Percentiles rank a stretch among this genome's conserved stretches.
Evolutionary conservation across 2,329 filamentous ascomycete species (phyloP).

Genomic region (Cladophialophora carrionii): DNA sequence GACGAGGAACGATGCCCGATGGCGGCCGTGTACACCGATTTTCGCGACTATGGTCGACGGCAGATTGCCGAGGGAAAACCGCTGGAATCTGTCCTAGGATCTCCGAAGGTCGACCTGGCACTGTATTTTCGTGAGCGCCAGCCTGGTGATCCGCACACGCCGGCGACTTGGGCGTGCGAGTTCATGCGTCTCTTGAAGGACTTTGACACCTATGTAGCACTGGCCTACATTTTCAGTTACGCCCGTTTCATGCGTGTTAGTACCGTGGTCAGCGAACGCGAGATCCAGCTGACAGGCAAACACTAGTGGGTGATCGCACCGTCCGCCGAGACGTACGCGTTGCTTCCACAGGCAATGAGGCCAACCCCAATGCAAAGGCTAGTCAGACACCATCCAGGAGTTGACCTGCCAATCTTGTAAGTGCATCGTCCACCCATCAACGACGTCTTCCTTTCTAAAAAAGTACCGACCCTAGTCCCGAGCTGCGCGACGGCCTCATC

Average conservation of each 20-base stretch:
- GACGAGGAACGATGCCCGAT: conserved; percentile 23
- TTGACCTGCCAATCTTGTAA: conserved; percentile 24
- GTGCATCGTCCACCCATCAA: not conserved
- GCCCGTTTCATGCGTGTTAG: conserved; percentile 27
- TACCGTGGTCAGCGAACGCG: not conserved
- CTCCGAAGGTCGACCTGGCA: conserved; percentile 12
- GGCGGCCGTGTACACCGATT: conserved; percentile 23
- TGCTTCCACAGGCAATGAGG: conserved; percentile 25
- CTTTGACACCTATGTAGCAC: conserved; percentile 20
- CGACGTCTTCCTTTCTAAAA: not conserved
- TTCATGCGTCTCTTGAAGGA: conserved; percentile 23
- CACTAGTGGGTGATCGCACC: conserved; percentile 24
- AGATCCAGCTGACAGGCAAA: not conserved
- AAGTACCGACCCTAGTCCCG: conserved; percentile 7
- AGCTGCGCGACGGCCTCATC: conserved; percentile 24
- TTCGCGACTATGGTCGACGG: conserved; percentile 22
- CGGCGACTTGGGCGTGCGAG: conserved; percentile 24
- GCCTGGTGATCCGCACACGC: conserved; percentile 19
- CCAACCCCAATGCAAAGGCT: conserved; percentile 24
- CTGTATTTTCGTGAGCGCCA: conserved; percentile 17
- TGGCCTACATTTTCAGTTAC: conserved; percentile 18
- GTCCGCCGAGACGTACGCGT: conserved; percentile 16
- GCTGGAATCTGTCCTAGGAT: conserved; percentile 11
- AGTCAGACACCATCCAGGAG: conserved; percentile 22
- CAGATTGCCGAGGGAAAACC: conserved; percentile 20